Conservation (phyloP, 768 basidiomycete species). For the Boletus pseudopeckii region DNA sequence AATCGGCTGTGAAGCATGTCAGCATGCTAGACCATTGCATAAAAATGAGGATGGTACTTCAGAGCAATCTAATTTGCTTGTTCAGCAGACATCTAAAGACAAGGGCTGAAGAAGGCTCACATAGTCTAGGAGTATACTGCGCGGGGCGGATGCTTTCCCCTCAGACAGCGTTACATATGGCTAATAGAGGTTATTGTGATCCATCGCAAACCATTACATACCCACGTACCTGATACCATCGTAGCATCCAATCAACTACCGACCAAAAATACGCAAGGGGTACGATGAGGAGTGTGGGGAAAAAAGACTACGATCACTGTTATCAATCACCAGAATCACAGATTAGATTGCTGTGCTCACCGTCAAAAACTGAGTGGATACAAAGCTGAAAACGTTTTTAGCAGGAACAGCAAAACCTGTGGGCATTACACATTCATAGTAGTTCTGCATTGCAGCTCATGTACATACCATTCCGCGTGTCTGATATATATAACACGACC, state of each 20-base stretch:
- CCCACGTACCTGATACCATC: slow-evolving; percentile 53
- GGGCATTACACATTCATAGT: background rate
- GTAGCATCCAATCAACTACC: slow-evolving; percentile 50
- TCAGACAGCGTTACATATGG: slow-evolving; percentile 58
- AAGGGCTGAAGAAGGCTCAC: slow-evolving; percentile 33
- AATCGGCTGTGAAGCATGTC: slow-evolving; percentile 37
- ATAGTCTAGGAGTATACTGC: slow-evolving; percentile 65
- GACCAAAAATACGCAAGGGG: slow-evolving; percentile 52
- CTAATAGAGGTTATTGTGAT: slow-evolving; percentile 33
- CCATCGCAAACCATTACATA: background rate
- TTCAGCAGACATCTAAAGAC: background rate
- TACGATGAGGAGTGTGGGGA: slow-evolving; percentile 50
- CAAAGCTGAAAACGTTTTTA: slow-evolving; percentile 46
- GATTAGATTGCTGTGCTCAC: slow-evolving; percentile 28
- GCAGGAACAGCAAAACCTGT: slow-evolving; percentile 53
- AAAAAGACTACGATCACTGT: slow-evolving; percentile 44
- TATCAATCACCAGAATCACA: background rate
- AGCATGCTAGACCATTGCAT: background rate
- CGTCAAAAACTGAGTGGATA: slow-evolving; percentile 45
- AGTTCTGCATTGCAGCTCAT: background rate
- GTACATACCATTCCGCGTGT: slow-evolving; percentile 15
- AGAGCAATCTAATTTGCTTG: slow-evolving; percentile 35
- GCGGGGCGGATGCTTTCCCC: slow-evolving; percentile 51
- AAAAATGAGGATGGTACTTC: slow-evolving; percentile 33
- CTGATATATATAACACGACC: slow-evolving; percentile 14